Conservation (phyloP, 2,329 filamentous ascomycete species). For the Phyllosticta citriasiana region DNA sequence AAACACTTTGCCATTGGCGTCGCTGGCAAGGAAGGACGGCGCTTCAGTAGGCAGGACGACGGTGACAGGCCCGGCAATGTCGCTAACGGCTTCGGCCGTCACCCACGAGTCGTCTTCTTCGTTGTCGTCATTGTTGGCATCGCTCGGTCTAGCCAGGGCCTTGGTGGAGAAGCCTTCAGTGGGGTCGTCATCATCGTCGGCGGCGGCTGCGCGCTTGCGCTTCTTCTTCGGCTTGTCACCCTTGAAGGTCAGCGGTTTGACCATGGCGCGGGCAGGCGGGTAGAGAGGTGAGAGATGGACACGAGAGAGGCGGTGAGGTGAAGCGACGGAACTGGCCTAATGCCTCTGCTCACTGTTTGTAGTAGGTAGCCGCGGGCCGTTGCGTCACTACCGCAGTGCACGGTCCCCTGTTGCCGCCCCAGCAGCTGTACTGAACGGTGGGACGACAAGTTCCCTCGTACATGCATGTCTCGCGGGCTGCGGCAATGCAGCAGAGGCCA, state of each 20-base stretch:
- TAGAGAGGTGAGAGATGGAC: neutral
- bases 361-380: neutral
- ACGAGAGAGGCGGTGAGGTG: neutral
- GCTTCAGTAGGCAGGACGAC: constrained; percentile 69
- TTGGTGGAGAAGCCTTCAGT: constrained; percentile 20
- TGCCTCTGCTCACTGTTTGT: neutral
- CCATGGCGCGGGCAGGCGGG: constrained; percentile 45
- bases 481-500: too few species aligned
- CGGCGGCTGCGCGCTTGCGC: constrained; percentile 60
- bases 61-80: constrained; percentile 73
- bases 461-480: too few species aligned
- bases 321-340: neutral
- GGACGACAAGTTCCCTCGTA: too few species aligned
- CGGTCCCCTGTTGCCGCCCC: neutral
- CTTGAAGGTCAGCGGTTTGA: constrained; percentile 89
- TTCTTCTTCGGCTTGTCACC: constrained; percentile 95
- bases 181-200: constrained; percentile 34
- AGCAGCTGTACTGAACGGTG: too few species aligned
- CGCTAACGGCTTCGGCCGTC: constrained; percentile 61
- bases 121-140: constrained; percentile 12
- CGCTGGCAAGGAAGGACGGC: constrained; percentile 69
- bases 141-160: constrained; percentile 15
- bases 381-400: neutral
- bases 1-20: constrained; percentile 80
- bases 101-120: constrained; percentile 54